Percentiles rank a stretch among this genome's conserved stretches.
phyloP scores from a whole-genome alignment of 1,139 yeast genomes.

The Nakaseomyces sp. region DNA sequence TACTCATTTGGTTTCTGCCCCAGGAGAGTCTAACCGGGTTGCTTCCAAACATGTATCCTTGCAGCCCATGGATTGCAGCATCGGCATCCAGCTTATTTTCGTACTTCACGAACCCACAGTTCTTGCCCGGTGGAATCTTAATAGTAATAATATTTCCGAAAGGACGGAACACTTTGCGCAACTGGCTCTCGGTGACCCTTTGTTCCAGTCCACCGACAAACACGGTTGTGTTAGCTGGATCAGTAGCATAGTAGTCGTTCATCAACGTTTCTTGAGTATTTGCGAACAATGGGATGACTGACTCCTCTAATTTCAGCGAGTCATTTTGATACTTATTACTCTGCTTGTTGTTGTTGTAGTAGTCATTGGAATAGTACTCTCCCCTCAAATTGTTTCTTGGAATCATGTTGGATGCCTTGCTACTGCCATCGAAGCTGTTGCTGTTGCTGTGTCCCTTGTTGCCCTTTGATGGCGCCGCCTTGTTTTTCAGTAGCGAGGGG shows the following conservation, averaged over 20 bases:
- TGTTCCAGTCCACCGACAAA: conserved; percentile 84
- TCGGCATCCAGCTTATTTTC: conserved; percentile 76
- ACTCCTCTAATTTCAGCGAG: not conserved
- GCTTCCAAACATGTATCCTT: conserved; percentile 83
- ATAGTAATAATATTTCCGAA: conserved; percentile 81
- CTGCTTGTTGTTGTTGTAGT: not conserved
- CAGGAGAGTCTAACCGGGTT: conserved; percentile 78
- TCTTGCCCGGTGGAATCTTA: conserved; percentile 84
- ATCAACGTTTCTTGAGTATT: conserved; percentile 1
- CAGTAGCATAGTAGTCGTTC: conserved; percentile 34
- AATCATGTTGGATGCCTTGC: not conserved
- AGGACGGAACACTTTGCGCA: conserved; percentile 66
- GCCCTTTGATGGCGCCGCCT: conserved; percentile 2
- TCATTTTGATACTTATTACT: not conserved
- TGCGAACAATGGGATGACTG: conserved; percentile 6
- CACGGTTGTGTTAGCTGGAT: conserved; percentile 85
- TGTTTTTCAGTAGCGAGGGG: not conserved
- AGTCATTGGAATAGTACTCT: not conserved
- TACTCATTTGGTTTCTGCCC: conserved; percentile 47
- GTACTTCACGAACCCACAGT: conserved; percentile 89
- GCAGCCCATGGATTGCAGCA: conserved; percentile 83
- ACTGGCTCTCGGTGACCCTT: conserved; percentile 66
- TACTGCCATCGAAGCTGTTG: not conserved
- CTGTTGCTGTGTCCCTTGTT: not conserved
- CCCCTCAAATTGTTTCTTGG: not conserved